Evolutionary conservation across 805 yeast species (phyloP).

Genomic region (Barnettozyma californica): DNA sequence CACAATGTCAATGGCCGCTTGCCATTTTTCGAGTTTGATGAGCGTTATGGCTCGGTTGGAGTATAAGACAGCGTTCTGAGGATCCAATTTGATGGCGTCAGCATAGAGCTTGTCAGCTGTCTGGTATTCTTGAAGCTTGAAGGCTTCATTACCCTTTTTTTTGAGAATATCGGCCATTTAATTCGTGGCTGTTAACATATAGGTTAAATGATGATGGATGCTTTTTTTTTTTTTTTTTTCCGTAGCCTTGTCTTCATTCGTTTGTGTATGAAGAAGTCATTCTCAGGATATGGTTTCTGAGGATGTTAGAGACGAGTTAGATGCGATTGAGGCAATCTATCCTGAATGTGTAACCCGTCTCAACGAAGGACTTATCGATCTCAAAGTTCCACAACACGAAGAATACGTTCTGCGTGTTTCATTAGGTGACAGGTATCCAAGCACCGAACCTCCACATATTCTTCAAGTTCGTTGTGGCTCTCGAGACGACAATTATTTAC

Average conservation of each 20-base stretch:
- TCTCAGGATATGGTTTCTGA: slow-evolving; percentile 27
- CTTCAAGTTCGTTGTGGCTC: slow-evolving; percentile 44
- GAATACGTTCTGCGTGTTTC: slow-evolving; percentile 57
- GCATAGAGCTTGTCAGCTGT: slow-evolving; percentile 51
- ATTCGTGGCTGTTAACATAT: neutral
- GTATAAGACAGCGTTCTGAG: slow-evolving; percentile 47
- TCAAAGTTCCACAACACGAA: slow-evolving; percentile 58
- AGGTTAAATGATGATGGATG: neutral
- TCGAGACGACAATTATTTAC: slow-evolving; percentile 41
- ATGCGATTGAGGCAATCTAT: slow-evolving; percentile 82
- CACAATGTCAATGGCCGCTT: slow-evolving; percentile 45
- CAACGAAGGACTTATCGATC: slow-evolving; percentile 35
- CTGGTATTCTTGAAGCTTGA: slow-evolving; percentile 36
- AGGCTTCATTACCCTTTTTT: slow-evolving; percentile 48
- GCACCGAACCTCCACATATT: slow-evolving; percentile 50
- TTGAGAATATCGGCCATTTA: slow-evolving; percentile 28
- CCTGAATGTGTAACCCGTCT: slow-evolving; percentile 50
- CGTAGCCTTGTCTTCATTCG: neutral
- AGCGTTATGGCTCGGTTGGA: slow-evolving; percentile 71
- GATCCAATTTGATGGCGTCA: slow-evolving; percentile 47
- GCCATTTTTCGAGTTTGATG: slow-evolving; percentile 45
- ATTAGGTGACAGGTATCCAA: slow-evolving; percentile 71
- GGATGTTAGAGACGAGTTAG: slow-evolving; percentile 65
- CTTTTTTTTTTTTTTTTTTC: neutral
- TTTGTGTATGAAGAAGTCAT: neutral